Evolutionary conservation across 225 moss, liverwort and hornwort genomes (phyloP).

Genomic region (Anthoceros angustus): DNA sequence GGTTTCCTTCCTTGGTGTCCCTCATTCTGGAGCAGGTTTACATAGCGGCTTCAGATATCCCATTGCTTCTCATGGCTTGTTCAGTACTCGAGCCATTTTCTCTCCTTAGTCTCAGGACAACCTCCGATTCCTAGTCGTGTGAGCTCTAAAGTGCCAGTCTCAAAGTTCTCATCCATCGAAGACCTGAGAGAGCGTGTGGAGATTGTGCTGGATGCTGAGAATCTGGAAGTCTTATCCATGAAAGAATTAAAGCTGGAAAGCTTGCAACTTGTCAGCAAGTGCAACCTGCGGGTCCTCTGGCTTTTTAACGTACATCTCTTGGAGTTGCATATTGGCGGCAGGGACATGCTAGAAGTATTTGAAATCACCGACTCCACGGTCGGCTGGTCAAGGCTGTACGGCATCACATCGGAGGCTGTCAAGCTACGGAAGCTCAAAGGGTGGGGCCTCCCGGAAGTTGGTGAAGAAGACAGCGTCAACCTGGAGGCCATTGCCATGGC

Average conservation of each 20-base stretch:
- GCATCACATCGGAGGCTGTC: slow-evolving; percentile 40
- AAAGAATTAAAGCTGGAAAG: slow-evolving; percentile 34
- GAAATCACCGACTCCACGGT: slow-evolving; percentile 46
- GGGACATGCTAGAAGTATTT: slow-evolving; percentile 38
- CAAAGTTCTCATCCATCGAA: slow-evolving; percentile 29
- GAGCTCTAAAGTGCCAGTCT: slow-evolving; percentile 42
- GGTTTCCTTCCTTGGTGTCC: not conserved
- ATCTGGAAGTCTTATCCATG: slow-evolving; percentile 33
- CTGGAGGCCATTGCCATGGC: slow-evolving; percentile 48
- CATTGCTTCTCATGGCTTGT: not conserved
- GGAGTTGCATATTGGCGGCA: slow-evolving; percentile 33
- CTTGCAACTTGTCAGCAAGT: slow-evolving; percentile 46
- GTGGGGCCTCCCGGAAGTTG: slow-evolving; percentile 37
- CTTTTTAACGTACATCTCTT: slow-evolving; percentile 28
- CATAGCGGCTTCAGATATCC: not conserved
- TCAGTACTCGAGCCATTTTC: not conserved
- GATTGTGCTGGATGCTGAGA: slow-evolving; percentile 44
- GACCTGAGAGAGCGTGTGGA: slow-evolving; percentile 25
- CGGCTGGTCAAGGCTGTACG: slow-evolving; percentile 40
- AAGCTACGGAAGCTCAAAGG: slow-evolving; percentile 46
- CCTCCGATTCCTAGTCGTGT: not conserved
- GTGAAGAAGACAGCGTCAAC: slow-evolving; percentile 37
- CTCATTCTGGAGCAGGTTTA: not conserved
- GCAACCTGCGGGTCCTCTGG: slow-evolving; percentile 39
- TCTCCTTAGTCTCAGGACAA: not conserved